Evolutionary conservation across 2,329 filamentous ascomycete genomes (phyloP).

Genomic region (Aspergillus unguis): DNA sequence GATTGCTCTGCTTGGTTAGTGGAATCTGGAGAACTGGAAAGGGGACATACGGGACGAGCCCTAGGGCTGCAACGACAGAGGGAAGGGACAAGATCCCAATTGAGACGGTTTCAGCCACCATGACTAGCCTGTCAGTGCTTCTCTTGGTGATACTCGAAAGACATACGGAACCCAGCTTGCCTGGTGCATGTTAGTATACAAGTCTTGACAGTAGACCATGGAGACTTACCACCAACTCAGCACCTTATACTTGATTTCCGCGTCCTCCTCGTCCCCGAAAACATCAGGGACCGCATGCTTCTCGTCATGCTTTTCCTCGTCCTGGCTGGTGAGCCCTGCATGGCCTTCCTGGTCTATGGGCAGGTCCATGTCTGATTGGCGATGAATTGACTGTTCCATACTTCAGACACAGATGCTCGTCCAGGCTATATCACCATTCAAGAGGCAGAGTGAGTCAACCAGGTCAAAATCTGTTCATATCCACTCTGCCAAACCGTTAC

Average conservation of each 20-base stretch:
- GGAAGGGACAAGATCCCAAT: slow-evolving; percentile 58
- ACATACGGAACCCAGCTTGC: slow-evolving; percentile 39
- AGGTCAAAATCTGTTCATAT: no score
- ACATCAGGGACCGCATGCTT: slow-evolving; percentile 28
- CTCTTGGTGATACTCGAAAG: no score
- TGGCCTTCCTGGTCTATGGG: no score
- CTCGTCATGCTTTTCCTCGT: slow-evolving; percentile 16
- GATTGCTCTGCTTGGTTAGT: slow-evolving; percentile 38
- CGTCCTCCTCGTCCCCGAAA: slow-evolving; percentile 39
- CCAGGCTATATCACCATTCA: no score
- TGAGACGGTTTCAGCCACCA: slow-evolving; percentile 60
- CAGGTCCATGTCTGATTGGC: no score
- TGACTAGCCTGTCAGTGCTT: slow-evolving; percentile 31
- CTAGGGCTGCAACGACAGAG: slow-evolving; percentile 50
- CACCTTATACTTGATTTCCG: slow-evolving; percentile 51
- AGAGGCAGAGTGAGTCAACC: no score
- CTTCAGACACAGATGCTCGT: no score
- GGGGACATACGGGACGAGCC: slow-evolving; percentile 48
- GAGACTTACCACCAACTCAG: slow-evolving; percentile 45
- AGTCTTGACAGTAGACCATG: background rate
- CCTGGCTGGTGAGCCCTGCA: background rate
- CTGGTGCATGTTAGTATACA: slow-evolving; percentile 32
- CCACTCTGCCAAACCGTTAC: no score
- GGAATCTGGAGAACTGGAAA: background rate
- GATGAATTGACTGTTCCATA: no score